These are phyloP conservation scores for Pseudocercospora musae DNA, from an alignment of 2,329 filamentous ascomycete species.

Conservation along the genomic window DNA sequence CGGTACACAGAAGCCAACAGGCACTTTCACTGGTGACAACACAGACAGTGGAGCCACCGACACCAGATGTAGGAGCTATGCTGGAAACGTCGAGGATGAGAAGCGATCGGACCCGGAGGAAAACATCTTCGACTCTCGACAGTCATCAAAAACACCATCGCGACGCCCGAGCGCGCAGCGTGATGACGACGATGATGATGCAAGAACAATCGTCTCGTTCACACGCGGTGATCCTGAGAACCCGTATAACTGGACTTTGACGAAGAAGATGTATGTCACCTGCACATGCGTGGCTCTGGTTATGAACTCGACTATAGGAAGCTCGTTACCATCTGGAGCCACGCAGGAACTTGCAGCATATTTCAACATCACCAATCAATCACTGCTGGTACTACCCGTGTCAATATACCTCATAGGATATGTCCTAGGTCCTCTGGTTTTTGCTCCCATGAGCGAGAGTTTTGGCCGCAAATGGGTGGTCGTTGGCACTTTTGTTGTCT, in stretches of 20 bases:
- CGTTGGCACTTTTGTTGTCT: slow-evolving; percentile 49
- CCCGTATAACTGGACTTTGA: slow-evolving; percentile 41
- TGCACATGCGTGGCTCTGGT: slow-evolving; percentile 57
- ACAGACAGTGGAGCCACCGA: slow-evolving; percentile 5
- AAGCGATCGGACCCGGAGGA: slow-evolving; percentile 15
- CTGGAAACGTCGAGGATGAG: slow-evolving; percentile 16
- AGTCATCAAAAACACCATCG: slow-evolving; percentile 20
- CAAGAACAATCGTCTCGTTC: slow-evolving; percentile 36
- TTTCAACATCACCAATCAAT: slow-evolving; percentile 53
- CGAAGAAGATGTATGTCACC: slow-evolving; percentile 55
- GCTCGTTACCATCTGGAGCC: slow-evolving; percentile 62
- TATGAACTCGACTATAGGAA: slow-evolving; percentile 66
- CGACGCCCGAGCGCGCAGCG: slow-evolving; percentile 14
- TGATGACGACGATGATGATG: background rate
- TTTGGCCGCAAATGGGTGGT: slow-evolving; percentile 49
- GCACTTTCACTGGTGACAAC: slow-evolving; percentile 7
- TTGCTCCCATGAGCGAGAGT: slow-evolving; percentile 44
- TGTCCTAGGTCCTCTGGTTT: slow-evolving; percentile 43
- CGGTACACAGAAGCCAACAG: slow-evolving; percentile 7
- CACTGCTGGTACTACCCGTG: slow-evolving; percentile 45
- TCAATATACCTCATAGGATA: slow-evolving; percentile 52
- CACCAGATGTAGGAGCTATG: background rate
- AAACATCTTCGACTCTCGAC: slow-evolving; percentile 15
- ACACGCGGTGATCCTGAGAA: slow-evolving; percentile 39
- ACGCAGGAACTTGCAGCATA: slow-evolving; percentile 56